phyloP scores from a whole-genome alignment of 2,329 filamentous ascomycete genomes.

The Pseudogymnoascus sp. region DNA sequence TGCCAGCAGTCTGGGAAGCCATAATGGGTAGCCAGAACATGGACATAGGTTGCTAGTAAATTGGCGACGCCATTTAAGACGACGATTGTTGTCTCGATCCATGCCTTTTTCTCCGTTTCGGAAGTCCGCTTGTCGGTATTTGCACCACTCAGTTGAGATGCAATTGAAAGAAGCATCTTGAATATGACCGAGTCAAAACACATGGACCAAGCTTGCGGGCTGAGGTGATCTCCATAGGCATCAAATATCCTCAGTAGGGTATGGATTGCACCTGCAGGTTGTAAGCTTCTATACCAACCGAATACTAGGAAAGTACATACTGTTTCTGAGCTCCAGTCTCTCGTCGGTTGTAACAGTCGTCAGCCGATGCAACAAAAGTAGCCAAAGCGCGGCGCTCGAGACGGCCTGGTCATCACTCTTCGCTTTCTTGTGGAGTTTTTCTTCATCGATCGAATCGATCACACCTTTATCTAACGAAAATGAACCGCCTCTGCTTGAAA shows the following conservation, averaged over 20 bases:
- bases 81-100: conserved; percentile 69
- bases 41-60: conserved; percentile 70
- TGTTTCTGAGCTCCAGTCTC: conserved; percentile 71
- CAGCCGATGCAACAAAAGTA: conserved; percentile 65
- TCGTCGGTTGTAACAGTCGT: conserved; percentile 66
- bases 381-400: conserved; percentile 69
- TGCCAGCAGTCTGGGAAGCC: conserved; percentile 71
- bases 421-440: conserved; percentile 52
- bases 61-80: conserved; percentile 67
- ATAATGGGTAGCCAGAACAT: conserved; percentile 58
- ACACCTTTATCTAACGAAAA: conserved; percentile 53
- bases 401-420: conserved; percentile 51
- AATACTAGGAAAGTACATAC: conserved; percentile 35
- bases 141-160: conserved; percentile 44
- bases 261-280: conserved; percentile 64
- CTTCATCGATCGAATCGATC: conserved; percentile 48
- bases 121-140: conserved; percentile 29
- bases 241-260: conserved; percentile 88
- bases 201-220: conserved; percentile 72
- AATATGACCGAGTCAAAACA: conserved; percentile 79
- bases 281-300: conserved; percentile 33
- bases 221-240: conserved; percentile 76
- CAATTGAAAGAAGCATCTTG: conserved; percentile 66
- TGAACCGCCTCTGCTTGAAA: conserved; percentile 54
- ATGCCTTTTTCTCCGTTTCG: conserved; percentile 46